These are phyloP conservation scores for Colletotrichum aenigma DNA, from an alignment of 2,329 filamentous ascomycete genomes.

Conservation along the genomic window DNA sequence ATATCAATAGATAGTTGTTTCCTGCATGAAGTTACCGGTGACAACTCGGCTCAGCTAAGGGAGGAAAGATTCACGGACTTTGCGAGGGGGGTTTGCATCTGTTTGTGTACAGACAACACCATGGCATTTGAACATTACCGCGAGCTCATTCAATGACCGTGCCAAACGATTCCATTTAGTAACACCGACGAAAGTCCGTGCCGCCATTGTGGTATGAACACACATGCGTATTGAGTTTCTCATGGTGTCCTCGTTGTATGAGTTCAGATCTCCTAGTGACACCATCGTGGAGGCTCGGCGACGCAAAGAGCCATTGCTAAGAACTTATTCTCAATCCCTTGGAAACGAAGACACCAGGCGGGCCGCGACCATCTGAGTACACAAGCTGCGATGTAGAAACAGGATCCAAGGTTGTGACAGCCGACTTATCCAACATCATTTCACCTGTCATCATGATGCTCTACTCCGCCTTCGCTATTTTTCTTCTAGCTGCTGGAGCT, in stretches of 20 bases:
- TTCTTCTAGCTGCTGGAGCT: neutral
- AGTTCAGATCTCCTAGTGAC: neutral
- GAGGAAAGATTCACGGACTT: neutral
- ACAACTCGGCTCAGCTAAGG: neutral
- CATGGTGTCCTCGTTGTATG: neutral
- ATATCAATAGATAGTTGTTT: slow-evolving; percentile 5
- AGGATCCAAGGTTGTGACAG: neutral
- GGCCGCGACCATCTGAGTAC: neutral
- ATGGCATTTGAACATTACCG: neutral
- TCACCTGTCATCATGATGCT: neutral
- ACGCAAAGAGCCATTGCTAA: neutral
- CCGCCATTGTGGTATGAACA: neutral
- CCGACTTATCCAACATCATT: neutral
- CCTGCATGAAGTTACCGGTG: neutral
- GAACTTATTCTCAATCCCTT: neutral
- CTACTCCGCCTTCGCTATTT: neutral
- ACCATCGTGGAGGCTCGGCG: neutral
- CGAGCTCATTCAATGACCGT: neutral
- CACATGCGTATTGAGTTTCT: neutral
- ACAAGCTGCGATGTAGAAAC: neutral
- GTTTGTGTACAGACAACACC: neutral
- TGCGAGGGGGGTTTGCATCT: neutral
- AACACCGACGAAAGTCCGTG: neutral
- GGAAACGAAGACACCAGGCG: neutral
- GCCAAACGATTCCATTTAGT: neutral